Percentiles rank a stretch among this genome's conserved stretches.
Evolutionary conservation across 2,329 filamentous ascomycete species (phyloP).

Genomic region (Trematosphaeria pertusa): DNA sequence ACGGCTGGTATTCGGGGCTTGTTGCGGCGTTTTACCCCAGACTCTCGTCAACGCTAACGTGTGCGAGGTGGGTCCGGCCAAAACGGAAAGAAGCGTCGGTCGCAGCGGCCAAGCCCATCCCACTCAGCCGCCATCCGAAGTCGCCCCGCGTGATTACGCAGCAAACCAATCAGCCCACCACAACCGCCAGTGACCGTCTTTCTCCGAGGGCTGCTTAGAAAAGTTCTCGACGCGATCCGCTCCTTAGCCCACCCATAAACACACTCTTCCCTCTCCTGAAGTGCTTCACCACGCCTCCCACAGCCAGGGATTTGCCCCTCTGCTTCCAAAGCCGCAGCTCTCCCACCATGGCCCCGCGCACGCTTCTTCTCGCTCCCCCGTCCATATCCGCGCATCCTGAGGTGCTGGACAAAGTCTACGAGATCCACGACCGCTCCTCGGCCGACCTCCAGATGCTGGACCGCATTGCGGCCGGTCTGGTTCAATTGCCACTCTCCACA

Average conservation of each 20-base stretch:
- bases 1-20: no score
- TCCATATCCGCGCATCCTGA: conserved; percentile 87
- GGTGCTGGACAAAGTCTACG: conserved; percentile 73
- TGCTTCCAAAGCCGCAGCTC: no score
- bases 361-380: conserved; percentile 86
- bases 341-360: conserved; percentile 59
- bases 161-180: conserved; percentile 23
- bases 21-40: conserved; percentile 9
- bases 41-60: conserved; percentile 12
- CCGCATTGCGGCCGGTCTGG: conserved; percentile 81
- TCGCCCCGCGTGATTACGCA: conserved; percentile 17
- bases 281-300: background rate
- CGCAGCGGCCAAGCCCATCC: conserved; percentile 4
- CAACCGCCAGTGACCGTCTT: conserved; percentile 13
- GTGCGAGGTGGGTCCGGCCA: conserved; percentile 5
- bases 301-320: no score
- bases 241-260: conserved; percentile 25
- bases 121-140: conserved; percentile 15
- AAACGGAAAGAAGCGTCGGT: conserved; percentile 4
- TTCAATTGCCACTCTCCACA: conserved; percentile 74
- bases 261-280: background rate
- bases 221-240: conserved; percentile 23
- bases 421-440: conserved; percentile 73
- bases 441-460: conserved; percentile 99
- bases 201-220: conserved; percentile 39